phyloP scores from a whole-genome alignment of 2,329 filamentous ascomycete genomes.

The Fonsecaea nubica region DNA sequence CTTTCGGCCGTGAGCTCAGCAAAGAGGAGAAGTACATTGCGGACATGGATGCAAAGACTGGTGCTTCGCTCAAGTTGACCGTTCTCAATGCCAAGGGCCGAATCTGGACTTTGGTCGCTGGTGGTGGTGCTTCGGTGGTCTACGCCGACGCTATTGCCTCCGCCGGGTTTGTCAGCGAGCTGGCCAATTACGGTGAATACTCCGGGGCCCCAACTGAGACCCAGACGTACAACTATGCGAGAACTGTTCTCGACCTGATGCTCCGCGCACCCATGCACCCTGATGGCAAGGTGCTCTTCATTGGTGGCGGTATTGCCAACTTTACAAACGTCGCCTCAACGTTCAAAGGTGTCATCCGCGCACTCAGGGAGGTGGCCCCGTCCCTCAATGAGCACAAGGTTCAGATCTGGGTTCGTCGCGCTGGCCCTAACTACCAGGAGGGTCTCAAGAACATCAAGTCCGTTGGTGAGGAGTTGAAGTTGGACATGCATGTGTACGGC shows the following conservation, averaged over 20 bases:
- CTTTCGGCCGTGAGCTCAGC: slow-evolving; percentile 96
- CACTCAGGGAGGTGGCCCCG: slow-evolving; percentile 85
- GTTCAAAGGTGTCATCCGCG: slow-evolving; percentile 99
- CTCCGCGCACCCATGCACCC: slow-evolving; percentile 83
- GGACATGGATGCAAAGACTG: slow-evolving; percentile 98
- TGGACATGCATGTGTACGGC: slow-evolving; percentile 91
- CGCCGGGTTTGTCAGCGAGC: slow-evolving; percentile 89
- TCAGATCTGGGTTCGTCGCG: slow-evolving; percentile 91
- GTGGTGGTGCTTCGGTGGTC: slow-evolving; percentile 98
- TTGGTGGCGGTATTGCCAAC: slow-evolving; percentile 99
- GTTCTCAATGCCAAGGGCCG: slow-evolving; percentile 90
- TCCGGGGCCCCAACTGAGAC: slow-evolving; percentile 98
- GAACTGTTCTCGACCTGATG: slow-evolving; percentile 96
- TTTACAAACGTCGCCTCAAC: slow-evolving; percentile 99
- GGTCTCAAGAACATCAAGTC: slow-evolving; percentile 99
- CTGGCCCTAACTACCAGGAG: slow-evolving; percentile 99
- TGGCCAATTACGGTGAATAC: slow-evolving; percentile 99
- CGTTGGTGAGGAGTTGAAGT: slow-evolving; percentile 88
- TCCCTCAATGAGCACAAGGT: slow-evolving; percentile 94
- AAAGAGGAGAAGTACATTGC: slow-evolving; percentile 99
- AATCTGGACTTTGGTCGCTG: slow-evolving; percentile 97
- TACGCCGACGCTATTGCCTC: slow-evolving; percentile 99
- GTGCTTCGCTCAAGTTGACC: slow-evolving; percentile 97
- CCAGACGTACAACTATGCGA: slow-evolving; percentile 98
- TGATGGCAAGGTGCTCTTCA: slow-evolving; percentile 98